phyloP scores from a whole-genome alignment of 2,329 filamentous ascomycete species.

The Ophiostoma himal-ulmi region DNA sequence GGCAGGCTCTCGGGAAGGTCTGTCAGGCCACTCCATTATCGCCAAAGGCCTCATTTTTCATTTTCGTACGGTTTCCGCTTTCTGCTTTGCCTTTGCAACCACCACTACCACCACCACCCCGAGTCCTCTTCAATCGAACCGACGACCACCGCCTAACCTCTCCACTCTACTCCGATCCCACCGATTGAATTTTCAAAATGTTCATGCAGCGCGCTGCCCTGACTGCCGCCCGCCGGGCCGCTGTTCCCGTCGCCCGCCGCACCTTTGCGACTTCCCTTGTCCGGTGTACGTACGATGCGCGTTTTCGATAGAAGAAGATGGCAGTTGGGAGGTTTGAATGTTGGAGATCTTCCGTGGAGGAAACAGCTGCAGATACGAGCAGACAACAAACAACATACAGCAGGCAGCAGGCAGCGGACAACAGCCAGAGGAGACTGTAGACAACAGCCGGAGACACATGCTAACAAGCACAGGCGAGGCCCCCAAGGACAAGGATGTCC shows the following conservation, averaged over 20 bases:
- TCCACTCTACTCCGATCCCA: not conserved
- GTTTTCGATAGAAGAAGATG: not conserved
- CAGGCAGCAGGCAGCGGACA: not conserved
- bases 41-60: slow-evolving; percentile 26
- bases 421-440: too few species aligned
- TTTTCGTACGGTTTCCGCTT: slow-evolving; percentile 13
- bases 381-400: not conserved
- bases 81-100: slow-evolving; percentile 2
- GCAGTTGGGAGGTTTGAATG: not conserved
- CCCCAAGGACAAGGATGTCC: slow-evolving; percentile 18
- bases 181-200: slow-evolving; percentile 37
- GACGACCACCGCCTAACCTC: not conserved
- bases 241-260: slow-evolving; percentile 51
- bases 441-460: slow-evolving; percentile 8
- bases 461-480: slow-evolving; percentile 34
- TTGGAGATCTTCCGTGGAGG: not conserved
- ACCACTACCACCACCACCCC: slow-evolving; percentile 17
- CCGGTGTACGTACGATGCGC: slow-evolving; percentile 47
- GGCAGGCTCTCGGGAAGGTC: slow-evolving; percentile 17
- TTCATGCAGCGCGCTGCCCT: slow-evolving; percentile 59
- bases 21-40: slow-evolving; percentile 27
- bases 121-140: not conserved
- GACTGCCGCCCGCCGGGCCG: slow-evolving; percentile 55
- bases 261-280: slow-evolving; percentile 55
- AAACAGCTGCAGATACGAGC: not conserved